A percentile compares a stretch with the other conserved stretches of the same genome.
Conservation (phyloP, 352 stramenopile genomes). For the Saprolegnia parasitica region DNA sequence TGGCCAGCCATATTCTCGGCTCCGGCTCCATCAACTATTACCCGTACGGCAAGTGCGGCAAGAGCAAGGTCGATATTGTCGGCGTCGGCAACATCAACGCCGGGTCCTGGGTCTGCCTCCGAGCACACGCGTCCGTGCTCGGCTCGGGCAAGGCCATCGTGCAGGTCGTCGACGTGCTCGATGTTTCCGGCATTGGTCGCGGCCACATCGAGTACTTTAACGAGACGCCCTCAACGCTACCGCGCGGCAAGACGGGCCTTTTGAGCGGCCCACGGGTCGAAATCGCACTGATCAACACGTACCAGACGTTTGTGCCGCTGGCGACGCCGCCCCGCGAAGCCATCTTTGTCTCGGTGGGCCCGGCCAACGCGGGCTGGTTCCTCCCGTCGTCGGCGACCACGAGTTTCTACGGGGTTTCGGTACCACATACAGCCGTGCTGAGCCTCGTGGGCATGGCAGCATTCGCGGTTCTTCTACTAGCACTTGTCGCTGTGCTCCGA, state of each 20-base stretch:
- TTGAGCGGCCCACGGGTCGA: not conserved
- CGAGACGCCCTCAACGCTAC: slow-evolving; percentile 10
- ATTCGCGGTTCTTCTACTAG: not conserved
- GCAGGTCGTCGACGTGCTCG: slow-evolving; percentile 10
- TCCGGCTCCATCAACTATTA: slow-evolving; percentile 24
- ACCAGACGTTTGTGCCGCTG: not conserved
- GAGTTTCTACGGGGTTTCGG: not conserved
- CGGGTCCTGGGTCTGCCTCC: slow-evolving; percentile 9
- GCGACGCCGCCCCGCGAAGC: not conserved
- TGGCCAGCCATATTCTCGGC: slow-evolving; percentile 15
- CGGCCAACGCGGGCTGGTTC: slow-evolving; percentile 11
- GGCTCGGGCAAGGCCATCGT: slow-evolving; percentile 18
- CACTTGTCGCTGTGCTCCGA: not conserved
- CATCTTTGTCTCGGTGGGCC: slow-evolving; percentile 15
- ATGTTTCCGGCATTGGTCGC: slow-evolving; percentile 9
- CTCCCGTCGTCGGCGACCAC: not conserved
- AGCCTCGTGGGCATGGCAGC: not conserved
- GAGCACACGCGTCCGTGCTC: slow-evolving; percentile 1
- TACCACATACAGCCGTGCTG: not conserved
- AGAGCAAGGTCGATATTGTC: slow-evolving; percentile 14
- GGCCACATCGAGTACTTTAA: slow-evolving; percentile 28
- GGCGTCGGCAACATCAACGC: slow-evolving; percentile 12
- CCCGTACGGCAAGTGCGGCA: slow-evolving; percentile 4
- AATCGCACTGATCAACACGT: not conserved
- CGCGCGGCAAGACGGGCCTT: not conserved